Evolutionary conservation across 495 filamentous ascomycete genomes (phyloP).

Genomic region (Hypoxylon fragiforme): DNA sequence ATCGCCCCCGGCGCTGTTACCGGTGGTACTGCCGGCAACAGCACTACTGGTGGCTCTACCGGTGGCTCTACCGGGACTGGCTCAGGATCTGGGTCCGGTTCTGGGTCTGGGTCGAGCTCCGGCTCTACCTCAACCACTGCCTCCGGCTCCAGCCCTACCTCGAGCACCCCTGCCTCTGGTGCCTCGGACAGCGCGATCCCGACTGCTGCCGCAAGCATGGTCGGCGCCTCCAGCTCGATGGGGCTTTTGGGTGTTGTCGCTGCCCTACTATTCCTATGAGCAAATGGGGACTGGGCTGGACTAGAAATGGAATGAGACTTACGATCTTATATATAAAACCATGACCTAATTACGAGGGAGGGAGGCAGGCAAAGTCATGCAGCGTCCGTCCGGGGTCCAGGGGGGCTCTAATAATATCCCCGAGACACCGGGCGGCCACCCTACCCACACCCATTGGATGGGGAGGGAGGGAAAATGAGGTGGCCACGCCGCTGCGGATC

Average conservation of each 20-base stretch:
- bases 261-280: constrained; percentile 44
- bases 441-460: constrained; percentile 27
- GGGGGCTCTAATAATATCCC: constrained; percentile 9
- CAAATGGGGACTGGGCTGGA: neutral
- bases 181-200: constrained; percentile 4
- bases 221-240: constrained; percentile 32
- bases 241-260: constrained; percentile 37
- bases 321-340: neutral
- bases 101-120: constrained; percentile 22
- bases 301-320: constrained; percentile 1
- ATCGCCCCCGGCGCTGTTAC: constrained; percentile 35
- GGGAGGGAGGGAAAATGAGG: neutral
- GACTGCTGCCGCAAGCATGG: constrained; percentile 19
- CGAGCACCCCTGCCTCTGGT: constrained; percentile 2
- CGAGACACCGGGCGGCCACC: neutral
- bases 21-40: constrained; percentile 41
- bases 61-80: constrained; percentile 26
- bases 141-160: neutral
- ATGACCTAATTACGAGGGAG: constrained; percentile 16
- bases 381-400: neutral
- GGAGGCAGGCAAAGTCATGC: constrained; percentile 7
- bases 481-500: constrained; percentile 7
- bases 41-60: constrained; percentile 32
- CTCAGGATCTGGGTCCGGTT: constrained; percentile 12
- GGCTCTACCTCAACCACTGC: neutral